A percentile compares a stretch with the other conserved stretches of the same genome.
Evolutionary conservation across 1,284 basidiomycete genomes (phyloP).

Genomic region (Ganoderma sinense): DNA sequence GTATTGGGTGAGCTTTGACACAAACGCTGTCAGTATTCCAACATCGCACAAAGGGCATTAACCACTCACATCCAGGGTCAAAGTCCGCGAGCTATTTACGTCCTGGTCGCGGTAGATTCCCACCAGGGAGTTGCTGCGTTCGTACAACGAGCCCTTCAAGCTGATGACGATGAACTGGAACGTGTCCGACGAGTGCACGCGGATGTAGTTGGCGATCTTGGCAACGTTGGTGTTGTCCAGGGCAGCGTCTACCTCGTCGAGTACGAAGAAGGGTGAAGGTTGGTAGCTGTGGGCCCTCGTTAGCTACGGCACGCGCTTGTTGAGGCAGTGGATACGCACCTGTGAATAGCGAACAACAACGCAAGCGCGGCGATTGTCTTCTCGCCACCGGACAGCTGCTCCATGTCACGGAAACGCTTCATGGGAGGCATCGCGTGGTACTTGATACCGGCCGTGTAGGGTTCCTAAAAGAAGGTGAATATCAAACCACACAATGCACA

Average conservation of each 20-base stretch:
- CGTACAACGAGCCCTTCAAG: conserved; percentile 91
- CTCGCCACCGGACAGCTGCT: conserved; percentile 97
- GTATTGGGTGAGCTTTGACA: conserved; percentile 51
- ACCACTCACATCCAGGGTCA: conserved; percentile 88
- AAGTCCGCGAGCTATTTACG: conserved; percentile 86
- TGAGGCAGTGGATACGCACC: conserved; percentile 48
- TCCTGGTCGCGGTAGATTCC: conserved; percentile 96
- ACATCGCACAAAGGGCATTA: background rate
- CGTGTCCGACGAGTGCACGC: conserved; percentile 75
- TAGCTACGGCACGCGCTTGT: background rate
- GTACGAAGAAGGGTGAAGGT: conserved; percentile 97
- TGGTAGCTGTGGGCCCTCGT: conserved; percentile 71
- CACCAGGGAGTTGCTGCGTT: conserved; percentile 90
- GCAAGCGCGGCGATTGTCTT: conserved; percentile 98
- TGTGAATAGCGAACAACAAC: conserved; percentile 95
- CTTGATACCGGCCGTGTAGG: conserved; percentile 94
- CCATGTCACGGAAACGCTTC: conserved; percentile 99
- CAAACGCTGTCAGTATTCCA: background rate
- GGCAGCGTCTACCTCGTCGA: conserved; percentile 98
- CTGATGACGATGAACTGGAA: conserved; percentile 99
- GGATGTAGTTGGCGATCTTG: conserved; percentile 92
- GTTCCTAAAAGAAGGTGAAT: conserved; percentile 70
- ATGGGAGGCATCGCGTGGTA: conserved; percentile 99
- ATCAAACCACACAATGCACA: background rate
- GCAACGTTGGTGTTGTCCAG: conserved; percentile 96